phyloP scores from a whole-genome alignment of 73 alveolate species.

The Uronychia setigera region DNA sequence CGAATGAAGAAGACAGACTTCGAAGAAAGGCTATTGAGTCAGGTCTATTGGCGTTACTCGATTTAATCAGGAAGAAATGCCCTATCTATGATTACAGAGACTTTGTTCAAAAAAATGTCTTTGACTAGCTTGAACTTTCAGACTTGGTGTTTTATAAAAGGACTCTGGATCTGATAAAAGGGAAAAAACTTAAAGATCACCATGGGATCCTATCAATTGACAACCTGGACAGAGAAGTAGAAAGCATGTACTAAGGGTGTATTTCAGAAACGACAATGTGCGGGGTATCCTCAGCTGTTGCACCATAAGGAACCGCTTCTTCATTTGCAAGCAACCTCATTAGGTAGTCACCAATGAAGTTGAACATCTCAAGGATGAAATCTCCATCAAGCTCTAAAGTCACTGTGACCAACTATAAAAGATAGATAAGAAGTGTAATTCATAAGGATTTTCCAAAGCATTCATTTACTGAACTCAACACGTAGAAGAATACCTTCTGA shows the following conservation, averaged over 20 bases:
- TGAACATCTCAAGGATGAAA: too few species aligned
- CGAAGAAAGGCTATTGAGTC: conserved; percentile 22
- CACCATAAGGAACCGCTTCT: too few species aligned
- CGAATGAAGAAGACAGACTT: conserved; percentile 33
- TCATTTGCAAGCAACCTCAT: too few species aligned
- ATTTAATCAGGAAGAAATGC: not conserved
- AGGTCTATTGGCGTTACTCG: conserved; percentile 26
- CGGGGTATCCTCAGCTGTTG: too few species aligned
- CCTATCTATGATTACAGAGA: not conserved
- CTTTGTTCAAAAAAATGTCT: not conserved
- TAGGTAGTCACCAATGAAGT: too few species aligned
- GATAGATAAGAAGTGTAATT: not conserved
- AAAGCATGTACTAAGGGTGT: too few species aligned
- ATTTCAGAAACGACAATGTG: too few species aligned
- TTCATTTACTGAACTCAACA: not conserved
- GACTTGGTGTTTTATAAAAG: not conserved
- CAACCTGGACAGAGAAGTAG: too few species aligned
- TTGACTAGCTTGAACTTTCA: not conserved
- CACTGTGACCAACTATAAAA: not conserved
- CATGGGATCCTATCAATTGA: too few species aligned
- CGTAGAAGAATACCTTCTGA: not conserved
- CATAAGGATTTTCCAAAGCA: not conserved
- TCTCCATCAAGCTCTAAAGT: too few species aligned
- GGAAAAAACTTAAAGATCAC: too few species aligned
- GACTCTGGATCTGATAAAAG: not conserved